Evolutionary conservation across 1,284 basidiomycete species (phyloP).

Genomic region (Leucoagaricus sp.): DNA sequence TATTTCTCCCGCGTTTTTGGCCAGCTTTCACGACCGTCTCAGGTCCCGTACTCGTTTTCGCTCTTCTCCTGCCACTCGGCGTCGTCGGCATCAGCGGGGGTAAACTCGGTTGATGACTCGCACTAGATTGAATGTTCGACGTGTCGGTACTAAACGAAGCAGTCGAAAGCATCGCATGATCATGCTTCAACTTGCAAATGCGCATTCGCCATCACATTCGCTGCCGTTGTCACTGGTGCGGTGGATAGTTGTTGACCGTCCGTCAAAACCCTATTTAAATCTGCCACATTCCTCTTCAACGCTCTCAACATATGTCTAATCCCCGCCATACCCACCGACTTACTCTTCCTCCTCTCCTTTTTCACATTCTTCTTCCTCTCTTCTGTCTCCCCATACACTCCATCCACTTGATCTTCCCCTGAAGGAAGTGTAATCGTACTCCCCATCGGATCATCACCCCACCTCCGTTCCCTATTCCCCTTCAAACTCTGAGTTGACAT

Average conservation of each 20-base stretch:
- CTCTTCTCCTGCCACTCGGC: constrained; percentile 1
- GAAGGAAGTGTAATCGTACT: constrained; percentile 75
- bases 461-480: constrained; percentile 65
- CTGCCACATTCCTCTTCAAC: constrained; percentile 46
- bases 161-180: constrained; percentile 36
- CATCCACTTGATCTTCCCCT: constrained; percentile 45
- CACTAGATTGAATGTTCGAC: constrained; percentile 36
- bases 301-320: constrained; percentile 72
- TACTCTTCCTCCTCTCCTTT: constrained; percentile 58
- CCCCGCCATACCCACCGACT: constrained; percentile 63
- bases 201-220: constrained; percentile 16
- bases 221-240: no score
- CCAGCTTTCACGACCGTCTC: constrained; percentile 32
- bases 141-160: constrained; percentile 62
- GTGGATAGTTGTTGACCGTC: no score
- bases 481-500: constrained; percentile 16
- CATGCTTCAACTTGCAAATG: background rate
- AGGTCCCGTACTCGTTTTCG: constrained; percentile 8
- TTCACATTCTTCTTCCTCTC: constrained; percentile 24
- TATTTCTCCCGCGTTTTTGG: constrained; percentile 16
- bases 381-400: constrained; percentile 17
- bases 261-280: no score
- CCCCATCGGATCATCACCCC: constrained; percentile 71
- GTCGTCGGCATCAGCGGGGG: constrained; percentile 18
- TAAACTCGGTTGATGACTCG: constrained; percentile 21